Conservation (phyloP, 345 rosid genomes). For the Bruguiera sexangula region DNA sequence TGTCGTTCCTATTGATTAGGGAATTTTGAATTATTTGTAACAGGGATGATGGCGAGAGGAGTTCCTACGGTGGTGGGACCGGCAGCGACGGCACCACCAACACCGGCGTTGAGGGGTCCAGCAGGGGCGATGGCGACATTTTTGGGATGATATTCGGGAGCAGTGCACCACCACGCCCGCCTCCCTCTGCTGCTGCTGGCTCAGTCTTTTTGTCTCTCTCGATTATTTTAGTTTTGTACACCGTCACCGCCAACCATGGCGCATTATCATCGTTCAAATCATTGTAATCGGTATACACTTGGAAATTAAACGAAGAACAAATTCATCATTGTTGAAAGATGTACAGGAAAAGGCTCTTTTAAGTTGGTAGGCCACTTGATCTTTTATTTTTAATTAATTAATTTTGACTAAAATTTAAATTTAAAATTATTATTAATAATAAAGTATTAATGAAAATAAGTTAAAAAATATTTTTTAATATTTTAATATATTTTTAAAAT, state of each 20-base stretch:
- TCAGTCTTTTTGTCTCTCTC: constrained; percentile 40
- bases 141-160: constrained; percentile 76
- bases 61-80: constrained; percentile 26
- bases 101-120: constrained; percentile 26
- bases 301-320: background rate
- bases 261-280: constrained; percentile 11
- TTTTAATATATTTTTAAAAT: too few species aligned
- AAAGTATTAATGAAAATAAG: too few species aligned
- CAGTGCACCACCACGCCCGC: constrained; percentile 23
- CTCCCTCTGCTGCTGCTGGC: constrained; percentile 22
- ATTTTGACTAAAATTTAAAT: too few species aligned
- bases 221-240: constrained; percentile 43
- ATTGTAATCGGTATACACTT: constrained; percentile 7
- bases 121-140: constrained; percentile 30
- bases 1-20: background rate
- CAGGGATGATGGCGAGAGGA: constrained; percentile 49
- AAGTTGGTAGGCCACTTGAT: too few species aligned
- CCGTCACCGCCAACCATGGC: constrained; percentile 27
- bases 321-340: background rate
- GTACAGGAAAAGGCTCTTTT: too few species aligned
- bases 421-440: too few species aligned
- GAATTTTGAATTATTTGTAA: constrained; percentile 13
- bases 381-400: too few species aligned
- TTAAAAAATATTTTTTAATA: too few species aligned
- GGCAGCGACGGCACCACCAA: constrained; percentile 30